Percentiles rank a stretch among this genome's conserved stretches.
These are phyloP conservation scores for Calcarisporium arbuscula DNA, from an alignment of 2,329 filamentous ascomycete species.

Conservation along the genomic window DNA sequence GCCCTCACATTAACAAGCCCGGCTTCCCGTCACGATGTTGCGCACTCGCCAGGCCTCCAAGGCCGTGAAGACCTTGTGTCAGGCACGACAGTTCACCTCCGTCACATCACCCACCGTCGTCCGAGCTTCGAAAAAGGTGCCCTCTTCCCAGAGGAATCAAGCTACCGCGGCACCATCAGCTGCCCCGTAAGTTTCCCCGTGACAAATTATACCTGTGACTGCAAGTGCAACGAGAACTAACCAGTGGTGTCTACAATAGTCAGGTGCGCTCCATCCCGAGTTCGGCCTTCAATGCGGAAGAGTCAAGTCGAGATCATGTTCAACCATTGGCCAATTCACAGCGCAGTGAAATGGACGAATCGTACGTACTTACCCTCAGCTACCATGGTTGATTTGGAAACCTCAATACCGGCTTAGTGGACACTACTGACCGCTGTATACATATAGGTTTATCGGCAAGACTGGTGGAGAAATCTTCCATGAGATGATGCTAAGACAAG, in stretches of 20 bases:
- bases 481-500: constrained; percentile 95
- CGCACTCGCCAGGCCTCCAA: constrained; percentile 40
- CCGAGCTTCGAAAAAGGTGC: constrained; percentile 31
- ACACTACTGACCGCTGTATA: too few species aligned
- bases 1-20: neutral
- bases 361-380: constrained; percentile 58
- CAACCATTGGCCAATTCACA: constrained; percentile 60
- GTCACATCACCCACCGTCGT: constrained; percentile 29
- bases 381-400: too few species aligned
- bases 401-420: too few species aligned
- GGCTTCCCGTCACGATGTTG: constrained; percentile 35
- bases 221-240: too few species aligned
- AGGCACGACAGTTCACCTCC: constrained; percentile 34
- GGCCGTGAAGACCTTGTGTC: constrained; percentile 39
- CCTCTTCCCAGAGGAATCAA: constrained; percentile 39
- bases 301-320: constrained; percentile 51
- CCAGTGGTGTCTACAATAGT: too few species aligned
- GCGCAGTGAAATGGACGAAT: constrained; percentile 67
- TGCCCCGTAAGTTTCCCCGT: constrained; percentile 50
- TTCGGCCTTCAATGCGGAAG: constrained; percentile 50
- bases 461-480: constrained; percentile 96
- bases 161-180: constrained; percentile 39
- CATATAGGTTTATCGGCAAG: constrained; percentile 76
- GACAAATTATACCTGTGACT: too few species aligned
- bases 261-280: constrained; percentile 54